phyloP scores from a whole-genome alignment of 2,329 filamentous ascomycete genomes.

The Penicillium sp. region DNA sequence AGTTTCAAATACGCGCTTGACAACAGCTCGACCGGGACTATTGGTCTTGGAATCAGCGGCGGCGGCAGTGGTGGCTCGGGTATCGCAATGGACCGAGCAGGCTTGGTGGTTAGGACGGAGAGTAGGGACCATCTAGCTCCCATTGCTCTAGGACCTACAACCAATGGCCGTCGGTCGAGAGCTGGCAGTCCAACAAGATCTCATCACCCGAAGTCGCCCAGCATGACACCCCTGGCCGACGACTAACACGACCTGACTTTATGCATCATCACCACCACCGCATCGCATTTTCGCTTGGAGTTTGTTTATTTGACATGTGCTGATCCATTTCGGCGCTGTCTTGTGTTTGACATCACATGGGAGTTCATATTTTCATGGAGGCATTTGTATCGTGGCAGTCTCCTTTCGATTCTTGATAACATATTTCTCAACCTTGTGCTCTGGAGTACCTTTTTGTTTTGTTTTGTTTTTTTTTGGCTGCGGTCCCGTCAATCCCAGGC shows the following conservation, averaged over 20 bases:
- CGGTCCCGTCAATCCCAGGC: conserved; percentile 20
- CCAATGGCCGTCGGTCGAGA: conserved; percentile 46
- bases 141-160: conserved; percentile 51
- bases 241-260: conserved; percentile 29
- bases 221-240: conserved; percentile 36
- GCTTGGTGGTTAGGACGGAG: conserved; percentile 77
- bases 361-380: conserved; percentile 2
- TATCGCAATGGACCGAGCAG: conserved; percentile 60
- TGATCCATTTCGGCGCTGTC: conserved; percentile 1
- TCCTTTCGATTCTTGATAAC: conserved; percentile 25
- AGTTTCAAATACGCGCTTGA: conserved; percentile 41
- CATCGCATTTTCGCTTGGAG: conserved; percentile 29
- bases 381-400: conserved; percentile 4
- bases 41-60: conserved; percentile 37
- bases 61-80: conserved; percentile 23
- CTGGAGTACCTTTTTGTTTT: conserved; percentile 27
- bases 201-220: conserved; percentile 37
- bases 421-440: conserved; percentile 24
- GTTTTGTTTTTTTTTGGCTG: conserved; percentile 17
- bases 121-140: conserved; percentile 74
- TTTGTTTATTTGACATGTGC: conserved; percentile 16
- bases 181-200: conserved; percentile 50
- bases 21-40: conserved; percentile 41
- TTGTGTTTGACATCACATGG: neutral
- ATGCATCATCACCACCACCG: conserved; percentile 12